phyloP scores from a whole-genome alignment of 2,329 filamentous ascomycete genomes.

The Nectriaceae sp. region DNA sequence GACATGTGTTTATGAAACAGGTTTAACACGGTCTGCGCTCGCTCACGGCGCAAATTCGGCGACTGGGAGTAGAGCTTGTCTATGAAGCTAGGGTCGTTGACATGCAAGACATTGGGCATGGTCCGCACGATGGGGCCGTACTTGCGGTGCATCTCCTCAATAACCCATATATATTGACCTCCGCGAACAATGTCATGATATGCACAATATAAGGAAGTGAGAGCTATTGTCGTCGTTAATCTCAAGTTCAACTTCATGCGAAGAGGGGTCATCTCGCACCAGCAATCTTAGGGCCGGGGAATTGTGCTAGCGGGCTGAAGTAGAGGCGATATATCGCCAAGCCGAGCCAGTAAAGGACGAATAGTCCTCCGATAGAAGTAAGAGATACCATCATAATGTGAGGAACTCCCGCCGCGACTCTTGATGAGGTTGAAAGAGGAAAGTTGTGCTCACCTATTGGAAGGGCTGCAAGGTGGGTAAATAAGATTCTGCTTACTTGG shows the following conservation, averaged over 20 bases:
- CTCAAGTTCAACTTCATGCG: background rate
- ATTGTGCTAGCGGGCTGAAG: slow-evolving; percentile 19
- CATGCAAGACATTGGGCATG: slow-evolving; percentile 26
- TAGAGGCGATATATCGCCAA: slow-evolving; percentile 21
- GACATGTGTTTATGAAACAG: slow-evolving; percentile 6
- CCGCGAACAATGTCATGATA: slow-evolving; percentile 16
- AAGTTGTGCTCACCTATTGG: background rate
- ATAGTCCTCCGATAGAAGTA: background rate
- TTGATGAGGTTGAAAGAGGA: background rate
- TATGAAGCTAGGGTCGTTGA: slow-evolving; percentile 29
- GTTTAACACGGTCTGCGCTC: slow-evolving; percentile 9
- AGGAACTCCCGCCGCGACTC: background rate
- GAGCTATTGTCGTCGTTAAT: slow-evolving; percentile 2
- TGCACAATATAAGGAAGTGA: slow-evolving; percentile 14
- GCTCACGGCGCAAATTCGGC: slow-evolving; percentile 9
- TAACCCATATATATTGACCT: slow-evolving; percentile 17
- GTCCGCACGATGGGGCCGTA: slow-evolving; percentile 39
- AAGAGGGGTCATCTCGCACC: slow-evolving; percentile 4
- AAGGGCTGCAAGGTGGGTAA: background rate
- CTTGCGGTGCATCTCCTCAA: slow-evolving; percentile 35
- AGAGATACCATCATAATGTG: background rate
- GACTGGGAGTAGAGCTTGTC: slow-evolving; percentile 22
- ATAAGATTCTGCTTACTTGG: background rate
- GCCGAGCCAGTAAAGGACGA: background rate
- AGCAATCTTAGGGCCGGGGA: slow-evolving; percentile 26